These are phyloP conservation scores for Fusarium lyarnte DNA, from an alignment of 2,329 filamentous ascomycete genomes.

Conservation along the genomic window DNA sequence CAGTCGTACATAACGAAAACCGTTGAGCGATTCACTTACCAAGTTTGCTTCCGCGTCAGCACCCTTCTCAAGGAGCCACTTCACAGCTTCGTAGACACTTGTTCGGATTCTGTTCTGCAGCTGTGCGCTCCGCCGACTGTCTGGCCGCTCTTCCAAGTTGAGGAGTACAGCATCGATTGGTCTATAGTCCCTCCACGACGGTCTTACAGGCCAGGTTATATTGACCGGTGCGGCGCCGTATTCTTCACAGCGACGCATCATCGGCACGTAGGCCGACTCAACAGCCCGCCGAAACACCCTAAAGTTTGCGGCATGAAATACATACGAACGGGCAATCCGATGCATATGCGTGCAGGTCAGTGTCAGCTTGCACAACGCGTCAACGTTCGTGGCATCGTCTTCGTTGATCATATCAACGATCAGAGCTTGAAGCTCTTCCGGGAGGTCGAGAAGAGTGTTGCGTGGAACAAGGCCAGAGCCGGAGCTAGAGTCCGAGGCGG, in stretches of 20 bases:
- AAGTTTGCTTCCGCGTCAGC: background rate
- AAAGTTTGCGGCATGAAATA: background rate
- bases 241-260: background rate
- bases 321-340: background rate
- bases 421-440: background rate
- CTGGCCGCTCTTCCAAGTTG: background rate
- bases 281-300: background rate
- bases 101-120: background rate
- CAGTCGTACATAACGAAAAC: background rate
- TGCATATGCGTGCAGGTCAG: background rate
- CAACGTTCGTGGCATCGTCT: rapidly evolving
- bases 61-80: constrained; percentile 15
- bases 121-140: no score
- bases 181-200: background rate
- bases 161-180: background rate
- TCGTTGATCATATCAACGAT: background rate
- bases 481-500: background rate
- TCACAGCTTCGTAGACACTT: background rate
- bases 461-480: background rate
- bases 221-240: background rate
- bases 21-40: background rate
- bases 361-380: background rate
- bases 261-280: background rate
- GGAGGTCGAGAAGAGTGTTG: background rate
- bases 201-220: background rate